Evolutionary conservation across 495 filamentous ascomycete genomes (phyloP), one percentile per base, ranked within the genome.

Genomic region (Bathelium albidoporum): DNA sequence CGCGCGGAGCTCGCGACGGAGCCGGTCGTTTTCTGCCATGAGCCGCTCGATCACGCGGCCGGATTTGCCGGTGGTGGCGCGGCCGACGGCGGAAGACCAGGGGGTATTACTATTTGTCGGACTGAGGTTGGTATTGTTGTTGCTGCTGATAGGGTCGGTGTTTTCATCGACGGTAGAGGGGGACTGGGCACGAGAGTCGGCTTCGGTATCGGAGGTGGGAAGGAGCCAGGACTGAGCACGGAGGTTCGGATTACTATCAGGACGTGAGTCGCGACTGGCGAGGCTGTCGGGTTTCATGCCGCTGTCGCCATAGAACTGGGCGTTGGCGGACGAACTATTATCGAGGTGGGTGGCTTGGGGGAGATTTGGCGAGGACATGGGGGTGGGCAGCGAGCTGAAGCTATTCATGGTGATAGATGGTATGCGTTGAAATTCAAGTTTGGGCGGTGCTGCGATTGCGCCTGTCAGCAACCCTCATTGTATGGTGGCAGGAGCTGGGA

Each of bases 21-120:
- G 76, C 31, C 86, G 83, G 59, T 95, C 92, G 68, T 93, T 94
- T 67, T 97, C 92, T 39, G 87, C 88, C 75, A 94, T 90, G 36
- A 97, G 73, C 61, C 85, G 84, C 72, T 96, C 91, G 69, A 97
- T 96, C 16, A 97, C 91, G 16, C 91, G 84, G n/a, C 91, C 91
- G 1, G 89, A 94, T 76, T 96, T 96, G 62, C 91, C 91, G 0
- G 89, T 83, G 11, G 85, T 85, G 32, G 90, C 90, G 60, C 89
- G 85, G 44, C 90, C 90, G 43, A 93, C 83, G 0, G 88, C 87
- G 11, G 84, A 80, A 65, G 87, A 88, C 89, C 89, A 93, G 68
- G 28, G 3, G 60, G 52, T 32, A 32, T 41, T 41, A 55, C 64
- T 62, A n/a, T n/a, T n/a, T n/a, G n/a, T n/a, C n/a, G n/a, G n/a